Conservation (phyloP, 1,139 yeast genomes). For the Pneumocystis wakefieldiae region DNA sequence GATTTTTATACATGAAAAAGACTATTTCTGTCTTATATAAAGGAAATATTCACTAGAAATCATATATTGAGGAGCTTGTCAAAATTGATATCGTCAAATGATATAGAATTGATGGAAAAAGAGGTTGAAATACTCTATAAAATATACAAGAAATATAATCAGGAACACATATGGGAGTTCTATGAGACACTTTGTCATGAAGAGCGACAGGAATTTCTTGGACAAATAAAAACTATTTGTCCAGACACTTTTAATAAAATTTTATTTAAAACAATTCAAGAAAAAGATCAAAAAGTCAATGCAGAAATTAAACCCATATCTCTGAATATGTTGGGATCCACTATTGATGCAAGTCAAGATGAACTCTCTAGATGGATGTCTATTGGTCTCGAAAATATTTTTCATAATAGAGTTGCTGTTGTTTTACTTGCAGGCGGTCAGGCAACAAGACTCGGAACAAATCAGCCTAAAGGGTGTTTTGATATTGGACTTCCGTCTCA, state of each 20-base stretch:
- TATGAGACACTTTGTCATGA: neutral
- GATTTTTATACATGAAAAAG: too few species aligned
- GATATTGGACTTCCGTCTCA: constrained; percentile 72
- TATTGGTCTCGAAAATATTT: constrained; percentile 53
- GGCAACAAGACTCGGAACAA: constrained; percentile 85
- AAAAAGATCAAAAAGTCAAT: neutral
- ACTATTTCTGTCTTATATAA: too few species aligned
- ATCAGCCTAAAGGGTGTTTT: constrained; percentile 84
- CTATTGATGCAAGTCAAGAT: neutral
- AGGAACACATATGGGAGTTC: neutral
- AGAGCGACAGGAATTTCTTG: neutral
- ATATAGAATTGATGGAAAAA: neutral
- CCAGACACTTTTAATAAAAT: neutral
- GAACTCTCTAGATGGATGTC: neutral
- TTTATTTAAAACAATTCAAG: neutral
- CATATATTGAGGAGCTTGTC: too few species aligned
- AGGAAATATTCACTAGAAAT: too few species aligned
- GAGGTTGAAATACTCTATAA: neutral
- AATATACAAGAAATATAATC: neutral
- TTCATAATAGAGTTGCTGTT: constrained; percentile 66
- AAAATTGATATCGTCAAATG: too few species aligned
- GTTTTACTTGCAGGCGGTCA: constrained; percentile 96
- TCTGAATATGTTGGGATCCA: neutral
- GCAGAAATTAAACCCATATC: neutral
- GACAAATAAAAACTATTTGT: neutral